Evolutionary conservation across 2,329 filamentous ascomycete genomes (phyloP), one percentile per base, ranked within the genome.

Genomic region (Raffaelea arxii): DNA sequence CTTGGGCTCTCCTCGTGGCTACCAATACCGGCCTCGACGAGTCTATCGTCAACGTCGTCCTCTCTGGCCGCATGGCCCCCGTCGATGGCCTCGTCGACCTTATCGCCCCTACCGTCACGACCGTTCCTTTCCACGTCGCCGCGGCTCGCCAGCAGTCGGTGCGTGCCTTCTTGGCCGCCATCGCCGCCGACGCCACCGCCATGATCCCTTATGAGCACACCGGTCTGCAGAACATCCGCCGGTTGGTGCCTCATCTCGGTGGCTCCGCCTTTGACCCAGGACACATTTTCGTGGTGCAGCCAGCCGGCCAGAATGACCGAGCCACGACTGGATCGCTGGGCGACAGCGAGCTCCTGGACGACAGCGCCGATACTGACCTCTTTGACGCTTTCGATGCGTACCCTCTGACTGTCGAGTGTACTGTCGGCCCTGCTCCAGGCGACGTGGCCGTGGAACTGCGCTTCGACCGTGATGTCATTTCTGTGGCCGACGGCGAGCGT

Each of bases 181-280:
- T 59, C 10, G 50, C 53, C 19, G 37, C 46, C 10, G 49, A 54
- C 14, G 41, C 49, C 18, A 23, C 51, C 3, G 27, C 42, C 1
- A 52, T 49, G 52, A 81, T 84, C 6, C 74, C 78, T 0, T 74
- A 83, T 56, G 77, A 86, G 58, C 80, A 86, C 57, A 68, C 75
- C 43, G 77, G 77, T 19, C 62, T 80, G 39, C 77, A 80, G 54
- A 65, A 78, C 51, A 81, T 82, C 49, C 74, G 77, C 7, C 32
- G 32, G 6, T 7, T 36, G 7, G 32, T 10, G 14, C 7, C 32
- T 6, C 6, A 18, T 6, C 7, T 36, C 6, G n/a, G n/a, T n/a
- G 32, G 7, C 7, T 36, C 7, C 32, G 32, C 16, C 14, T 36
- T 36, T n/a, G 7, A 36, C 27, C 27, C 27, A 16, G 27, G 27